Conservation (phyloP, 805 yeast genomes). For the Cyberlindnera japonica region DNA sequence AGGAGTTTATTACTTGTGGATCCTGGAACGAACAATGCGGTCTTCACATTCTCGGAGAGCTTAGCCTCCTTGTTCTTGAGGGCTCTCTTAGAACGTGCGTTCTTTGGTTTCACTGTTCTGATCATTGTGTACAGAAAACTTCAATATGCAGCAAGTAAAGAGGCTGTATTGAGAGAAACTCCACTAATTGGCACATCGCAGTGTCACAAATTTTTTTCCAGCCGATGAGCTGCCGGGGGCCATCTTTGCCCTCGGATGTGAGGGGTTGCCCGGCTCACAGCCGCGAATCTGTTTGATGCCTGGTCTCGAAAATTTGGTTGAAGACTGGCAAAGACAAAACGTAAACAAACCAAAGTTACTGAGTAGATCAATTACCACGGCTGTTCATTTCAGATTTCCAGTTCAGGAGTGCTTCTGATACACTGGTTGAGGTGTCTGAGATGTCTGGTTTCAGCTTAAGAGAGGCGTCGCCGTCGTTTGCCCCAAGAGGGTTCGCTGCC, state of each 20-base stretch:
- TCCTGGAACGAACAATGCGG: slow-evolving; percentile 91
- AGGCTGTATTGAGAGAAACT: not conserved
- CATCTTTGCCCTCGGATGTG: slow-evolving; percentile 2
- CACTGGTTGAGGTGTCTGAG: no score
- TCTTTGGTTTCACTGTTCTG: slow-evolving; percentile 68
- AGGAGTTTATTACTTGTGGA: slow-evolving; percentile 70
- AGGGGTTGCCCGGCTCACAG: no score
- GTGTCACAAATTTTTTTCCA: slow-evolving; percentile 12
- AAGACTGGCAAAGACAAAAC: slow-evolving; percentile 4
- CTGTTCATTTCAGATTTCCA: not conserved
- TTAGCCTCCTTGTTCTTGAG: slow-evolving; percentile 85
- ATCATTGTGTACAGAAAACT: slow-evolving; percentile 24
- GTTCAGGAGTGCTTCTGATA: no score
- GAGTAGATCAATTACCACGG: not conserved
- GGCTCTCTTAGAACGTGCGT: slow-evolving; percentile 94
- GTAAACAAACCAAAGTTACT: slow-evolving; percentile 12
- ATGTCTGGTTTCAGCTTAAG: slow-evolving; percentile 6
- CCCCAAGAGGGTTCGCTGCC: slow-evolving; percentile 15
- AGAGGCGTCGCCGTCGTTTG: slow-evolving; percentile 8
- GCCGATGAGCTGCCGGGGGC: slow-evolving; percentile 1
- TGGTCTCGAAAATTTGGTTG: slow-evolving; percentile 12
- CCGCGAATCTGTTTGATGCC: no score
- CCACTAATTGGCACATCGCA: slow-evolving; percentile 1
- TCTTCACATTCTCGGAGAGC: slow-evolving; percentile 82
- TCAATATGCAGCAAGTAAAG: not conserved